These are phyloP conservation scores for Anthoceros angustus DNA, from an alignment of 225 moss, liverwort and hornwort genomes.

Conservation along the genomic window DNA sequence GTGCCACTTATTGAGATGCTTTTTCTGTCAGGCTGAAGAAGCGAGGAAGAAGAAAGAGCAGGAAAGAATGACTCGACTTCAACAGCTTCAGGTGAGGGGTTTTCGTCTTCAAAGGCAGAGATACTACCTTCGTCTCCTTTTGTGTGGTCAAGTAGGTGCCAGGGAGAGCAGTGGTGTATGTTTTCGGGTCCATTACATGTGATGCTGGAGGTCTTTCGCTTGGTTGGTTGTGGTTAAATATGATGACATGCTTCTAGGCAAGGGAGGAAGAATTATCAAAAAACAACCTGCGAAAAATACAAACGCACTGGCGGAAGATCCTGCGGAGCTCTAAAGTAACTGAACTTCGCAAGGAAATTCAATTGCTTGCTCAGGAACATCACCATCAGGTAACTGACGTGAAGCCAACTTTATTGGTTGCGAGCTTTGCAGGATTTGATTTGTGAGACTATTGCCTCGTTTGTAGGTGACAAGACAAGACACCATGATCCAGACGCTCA, in stretches of 20 bases:
- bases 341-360: slow-evolving; percentile 33
- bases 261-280: slow-evolving; percentile 41
- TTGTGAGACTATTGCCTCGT: slow-evolving; percentile 22
- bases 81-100: slow-evolving; percentile 26
- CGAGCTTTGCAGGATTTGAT: slow-evolving; percentile 23
- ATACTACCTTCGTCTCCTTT: background rate
- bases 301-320: slow-evolving; percentile 49
- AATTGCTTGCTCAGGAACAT: slow-evolving; percentile 38
- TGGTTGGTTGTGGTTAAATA: background rate
- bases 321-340: slow-evolving; percentile 45
- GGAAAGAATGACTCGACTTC: slow-evolving; percentile 21
- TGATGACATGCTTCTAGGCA: slow-evolving; percentile 15
- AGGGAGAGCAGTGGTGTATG: no score
- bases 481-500: slow-evolving; percentile 14
- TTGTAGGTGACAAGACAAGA: slow-evolving; percentile 22
- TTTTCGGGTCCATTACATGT: background rate
- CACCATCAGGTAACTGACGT: slow-evolving; percentile 23
- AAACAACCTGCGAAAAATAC: slow-evolving; percentile 53
- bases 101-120: background rate
- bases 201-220: background rate
- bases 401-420: slow-evolving; percentile 19
- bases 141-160: background rate
- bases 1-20: background rate
- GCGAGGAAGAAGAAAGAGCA: slow-evolving; percentile 25
- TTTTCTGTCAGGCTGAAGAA: slow-evolving; percentile 24